phyloP scores from a whole-genome alignment of 352 stramenopile genomes.

The Achlya hypogyna region DNA sequence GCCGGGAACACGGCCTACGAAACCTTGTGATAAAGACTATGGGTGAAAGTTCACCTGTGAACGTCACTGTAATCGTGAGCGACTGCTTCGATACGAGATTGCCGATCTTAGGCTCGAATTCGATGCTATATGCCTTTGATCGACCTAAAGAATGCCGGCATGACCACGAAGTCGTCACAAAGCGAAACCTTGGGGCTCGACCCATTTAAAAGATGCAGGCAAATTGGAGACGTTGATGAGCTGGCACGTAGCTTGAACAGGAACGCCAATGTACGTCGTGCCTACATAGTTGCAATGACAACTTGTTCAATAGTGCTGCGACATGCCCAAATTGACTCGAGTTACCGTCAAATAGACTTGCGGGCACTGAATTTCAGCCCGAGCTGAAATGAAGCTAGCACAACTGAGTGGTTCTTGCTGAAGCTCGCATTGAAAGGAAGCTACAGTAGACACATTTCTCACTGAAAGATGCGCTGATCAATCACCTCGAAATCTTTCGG shows the following conservation, averaged over 20 bases:
- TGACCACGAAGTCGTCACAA: too few species aligned
- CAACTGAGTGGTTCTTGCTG: neutral
- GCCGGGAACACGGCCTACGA: constrained; percentile 27
- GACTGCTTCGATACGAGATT: constrained; percentile 55
- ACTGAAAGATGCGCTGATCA: constrained; percentile 36
- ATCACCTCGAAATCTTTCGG: constrained; percentile 53
- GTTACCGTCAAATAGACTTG: constrained; percentile 60
- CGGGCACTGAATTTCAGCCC: constrained; percentile 65
- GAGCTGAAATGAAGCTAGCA: constrained; percentile 21
- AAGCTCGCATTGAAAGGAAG: constrained; percentile 10
- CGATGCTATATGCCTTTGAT: constrained; percentile 39
- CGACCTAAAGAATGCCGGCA: neutral
- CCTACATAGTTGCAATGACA: constrained; percentile 24
- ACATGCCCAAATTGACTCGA: constrained; percentile 22
- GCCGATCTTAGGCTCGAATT: constrained; percentile 37
- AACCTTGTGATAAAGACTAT: neutral
- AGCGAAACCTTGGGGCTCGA: constrained; percentile 37
- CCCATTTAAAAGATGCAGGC: constrained; percentile 62
- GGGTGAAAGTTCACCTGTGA: constrained; percentile 28
- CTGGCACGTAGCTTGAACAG: constrained; percentile 33
- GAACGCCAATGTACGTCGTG: constrained; percentile 57
- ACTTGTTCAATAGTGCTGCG: neutral
- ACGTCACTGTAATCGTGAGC: constrained; percentile 35
- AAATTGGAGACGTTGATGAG: constrained; percentile 79
- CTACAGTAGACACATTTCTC: neutral